Evolutionary conservation across 1,139 yeast genomes (phyloP).

Genomic region (Candida glucosophila): DNA sequence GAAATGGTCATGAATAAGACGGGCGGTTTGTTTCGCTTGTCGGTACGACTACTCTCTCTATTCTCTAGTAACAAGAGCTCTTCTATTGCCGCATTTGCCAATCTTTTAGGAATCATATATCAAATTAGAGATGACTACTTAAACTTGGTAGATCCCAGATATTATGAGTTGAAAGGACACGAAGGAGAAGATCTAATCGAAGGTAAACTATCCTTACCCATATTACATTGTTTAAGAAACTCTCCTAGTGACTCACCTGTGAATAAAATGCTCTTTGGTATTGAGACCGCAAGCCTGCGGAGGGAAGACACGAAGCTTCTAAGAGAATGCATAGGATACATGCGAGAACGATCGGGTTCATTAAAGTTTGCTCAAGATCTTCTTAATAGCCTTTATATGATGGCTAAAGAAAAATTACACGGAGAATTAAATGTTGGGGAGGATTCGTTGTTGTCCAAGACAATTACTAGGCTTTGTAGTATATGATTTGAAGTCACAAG

Average conservation of each 20-base stretch:
- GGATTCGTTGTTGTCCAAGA: no score
- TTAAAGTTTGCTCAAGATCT: slow-evolving; percentile 14
- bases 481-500: slow-evolving; percentile 3
- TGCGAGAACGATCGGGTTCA: slow-evolving; percentile 14
- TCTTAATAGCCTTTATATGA: slow-evolving; percentile 10
- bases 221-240: slow-evolving; percentile 45
- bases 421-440: no score
- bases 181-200: slow-evolving; percentile 82
- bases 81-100: slow-evolving; percentile 48
- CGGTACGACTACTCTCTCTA: slow-evolving; percentile 53
- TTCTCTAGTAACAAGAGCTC: slow-evolving; percentile 9
- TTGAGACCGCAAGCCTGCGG: slow-evolving; percentile 11
- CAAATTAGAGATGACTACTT: slow-evolving; percentile 79
- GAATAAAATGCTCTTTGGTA: slow-evolving; percentile 13
- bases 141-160: slow-evolving; percentile 47
- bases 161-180: slow-evolving; percentile 58
- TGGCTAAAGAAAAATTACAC: background rate
- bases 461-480: slow-evolving; percentile 8
- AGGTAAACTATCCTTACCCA: slow-evolving; percentile 82
- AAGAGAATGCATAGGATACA: slow-evolving; percentile 13
- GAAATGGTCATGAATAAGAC: slow-evolving; percentile 84
- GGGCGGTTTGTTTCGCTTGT: slow-evolving; percentile 76
- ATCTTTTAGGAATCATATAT: slow-evolving; percentile 69
- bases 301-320: slow-evolving; percentile 10
- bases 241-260: slow-evolving; percentile 14